A percentile compares a stretch with the other conserved stretches of the same genome.
Conservation (phyloP, 495 filamentous ascomycete genomes). For the Penicillium alfredii region DNA sequence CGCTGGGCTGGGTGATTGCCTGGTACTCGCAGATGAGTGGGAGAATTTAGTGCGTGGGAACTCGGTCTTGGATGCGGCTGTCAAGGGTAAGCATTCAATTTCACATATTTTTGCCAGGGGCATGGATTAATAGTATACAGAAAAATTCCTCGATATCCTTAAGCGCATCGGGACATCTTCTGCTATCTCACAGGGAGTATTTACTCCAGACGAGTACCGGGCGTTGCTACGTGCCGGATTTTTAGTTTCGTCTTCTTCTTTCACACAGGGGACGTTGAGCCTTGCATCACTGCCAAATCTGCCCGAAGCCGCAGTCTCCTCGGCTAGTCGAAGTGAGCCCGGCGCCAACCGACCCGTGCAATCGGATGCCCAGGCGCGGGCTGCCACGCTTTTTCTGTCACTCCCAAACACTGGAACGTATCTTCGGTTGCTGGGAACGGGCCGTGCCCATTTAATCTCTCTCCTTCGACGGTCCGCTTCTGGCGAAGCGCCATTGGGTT, state of each 20-base stretch:
- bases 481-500: constrained; percentile 57
- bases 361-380: constrained; percentile 25
- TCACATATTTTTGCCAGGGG: background rate
- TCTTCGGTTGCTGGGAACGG: constrained; percentile 60
- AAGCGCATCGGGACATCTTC: constrained; percentile 47
- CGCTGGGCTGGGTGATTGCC: constrained; percentile 59
- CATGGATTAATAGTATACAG: constrained; percentile 16
- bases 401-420: constrained; percentile 70
- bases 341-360: constrained; percentile 16
- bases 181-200: constrained; percentile 40
- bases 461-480: constrained; percentile 60
- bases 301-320: constrained; percentile 45
- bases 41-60: constrained; percentile 48
- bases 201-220: constrained; percentile 48
- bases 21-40: constrained; percentile 61
- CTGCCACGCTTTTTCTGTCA: constrained; percentile 52
- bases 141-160: constrained; percentile 53
- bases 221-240: constrained; percentile 67
- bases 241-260: constrained; percentile 51
- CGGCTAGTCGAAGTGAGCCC: constrained; percentile 43
- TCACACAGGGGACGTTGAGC: constrained; percentile 39
- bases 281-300: constrained; percentile 49
- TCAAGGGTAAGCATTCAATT: constrained; percentile 39
- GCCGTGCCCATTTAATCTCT: constrained; percentile 59
- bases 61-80: constrained; percentile 34